These are phyloP conservation scores for Oidiodendron maius DNA, from an alignment of 495 filamentous ascomycete genomes.

Conservation along the genomic window DNA sequence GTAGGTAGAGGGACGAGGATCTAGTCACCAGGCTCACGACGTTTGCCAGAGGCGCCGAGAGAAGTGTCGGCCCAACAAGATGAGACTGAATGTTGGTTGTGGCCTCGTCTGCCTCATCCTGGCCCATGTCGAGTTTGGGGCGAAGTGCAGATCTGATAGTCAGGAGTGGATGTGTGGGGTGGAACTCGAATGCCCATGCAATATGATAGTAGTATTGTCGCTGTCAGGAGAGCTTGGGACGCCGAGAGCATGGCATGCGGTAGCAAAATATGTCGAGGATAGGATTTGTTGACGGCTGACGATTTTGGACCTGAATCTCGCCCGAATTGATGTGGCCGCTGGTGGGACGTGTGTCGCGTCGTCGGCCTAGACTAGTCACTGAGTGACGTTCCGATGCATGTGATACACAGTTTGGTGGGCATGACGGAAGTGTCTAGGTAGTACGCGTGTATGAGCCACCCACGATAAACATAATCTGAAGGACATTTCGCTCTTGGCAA, in stretches of 20 bases:
- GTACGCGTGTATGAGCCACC: no score
- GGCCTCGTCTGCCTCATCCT: slow-evolving; percentile 17
- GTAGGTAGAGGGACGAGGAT: slow-evolving; percentile 63
- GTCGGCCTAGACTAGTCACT: not conserved
- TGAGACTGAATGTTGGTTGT: not conserved
- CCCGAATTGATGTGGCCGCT: not conserved
- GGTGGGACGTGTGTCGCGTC: slow-evolving; percentile 2
- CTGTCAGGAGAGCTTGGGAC: not conserved
- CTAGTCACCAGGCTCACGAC: slow-evolving; percentile 64
- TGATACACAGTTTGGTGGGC: no score
- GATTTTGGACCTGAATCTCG: not conserved
- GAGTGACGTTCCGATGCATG: not conserved
- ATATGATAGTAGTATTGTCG: not conserved
- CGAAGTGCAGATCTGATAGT: not conserved
- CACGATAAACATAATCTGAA: no score
- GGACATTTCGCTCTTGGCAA: no score
- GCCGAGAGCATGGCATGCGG: not conserved
- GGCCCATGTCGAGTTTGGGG: slow-evolving; percentile 13
- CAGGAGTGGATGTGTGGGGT: not conserved
- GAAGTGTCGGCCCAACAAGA: slow-evolving; percentile 42
- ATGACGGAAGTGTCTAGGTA: no score
- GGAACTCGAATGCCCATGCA: slow-evolving; percentile 5
- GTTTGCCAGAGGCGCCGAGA: slow-evolving; percentile 60
- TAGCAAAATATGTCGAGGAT: not conserved
- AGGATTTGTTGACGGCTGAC: slow-evolving; percentile 1